Base-by-base conservation (phyloP, 2,329 filamentous ascomycete genomes). In the Nigrograna mackinnonii region DNA sequence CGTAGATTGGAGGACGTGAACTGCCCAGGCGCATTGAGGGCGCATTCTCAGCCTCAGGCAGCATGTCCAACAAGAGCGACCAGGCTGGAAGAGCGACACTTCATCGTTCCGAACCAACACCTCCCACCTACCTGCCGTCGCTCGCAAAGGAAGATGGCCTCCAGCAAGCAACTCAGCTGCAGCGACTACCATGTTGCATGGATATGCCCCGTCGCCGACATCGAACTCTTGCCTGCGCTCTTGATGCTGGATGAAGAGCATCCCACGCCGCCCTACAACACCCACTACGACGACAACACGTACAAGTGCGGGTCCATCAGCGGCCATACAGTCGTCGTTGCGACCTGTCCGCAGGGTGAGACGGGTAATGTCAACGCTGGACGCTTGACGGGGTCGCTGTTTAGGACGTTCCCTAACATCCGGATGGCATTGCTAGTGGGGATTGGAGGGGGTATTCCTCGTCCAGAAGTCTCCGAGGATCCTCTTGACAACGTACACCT, bases 381-480 rank as follows among this genome's bases (percentile, higher is more conserved):
- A 30, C 37, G 37, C 37, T 40, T 40, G 37, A 34, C 37, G 3
- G 30, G 37, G 16, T 34, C 37, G 9, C 20, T 40, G 37, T 40
- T 40, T 30, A 40, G 34, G 30, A 40, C 37, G 5, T 40, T 40
- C 24, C 37, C 37, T 17, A 40, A 40, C 30, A 40, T 40, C 30
- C 6, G 37, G 16, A 40, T 40, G 37, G 30, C 37, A 7, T 26
- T 40, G 12, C 37, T 40, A 5, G 37, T 40, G 5, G 37, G 37
- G 6, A 40, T 40, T 17, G 37, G 37, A 40, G 37, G 37, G 11
- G 37, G 26, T 9, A 40, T 40, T 20, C 37, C 37, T 31, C 26
- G 24, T 6, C 7, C 37, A 31, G 30, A 20, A 6, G 37, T 24
- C 7, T 40, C 37, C 13, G 37, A 40, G n/a, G 30, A 40, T 40